Evolutionary conservation across 768 basidiomycete genomes (phyloP).

Genomic region (Leccinum rimulosum): DNA sequence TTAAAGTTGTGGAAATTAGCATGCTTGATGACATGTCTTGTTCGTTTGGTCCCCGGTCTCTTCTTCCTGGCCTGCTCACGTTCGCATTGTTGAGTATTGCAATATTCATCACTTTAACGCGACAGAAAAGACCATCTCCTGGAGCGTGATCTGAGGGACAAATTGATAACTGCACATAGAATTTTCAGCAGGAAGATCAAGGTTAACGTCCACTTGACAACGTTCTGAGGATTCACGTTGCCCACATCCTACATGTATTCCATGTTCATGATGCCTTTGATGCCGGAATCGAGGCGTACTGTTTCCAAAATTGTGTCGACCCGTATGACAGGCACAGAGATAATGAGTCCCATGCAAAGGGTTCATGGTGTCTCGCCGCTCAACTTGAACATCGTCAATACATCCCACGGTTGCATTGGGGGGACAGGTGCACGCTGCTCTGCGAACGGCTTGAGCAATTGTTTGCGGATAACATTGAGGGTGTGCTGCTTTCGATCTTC

Average conservation of each 20-base stretch:
- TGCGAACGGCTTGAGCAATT: constrained; percentile 75
- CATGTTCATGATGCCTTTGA: constrained; percentile 75
- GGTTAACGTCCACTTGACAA: constrained; percentile 68
- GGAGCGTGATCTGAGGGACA: constrained; percentile 57
- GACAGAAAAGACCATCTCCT: constrained; percentile 63
- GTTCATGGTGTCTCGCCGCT: constrained; percentile 87
- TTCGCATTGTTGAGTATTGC: constrained; percentile 19
- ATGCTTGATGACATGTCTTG: constrained; percentile 89
- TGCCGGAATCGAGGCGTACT: constrained; percentile 87
- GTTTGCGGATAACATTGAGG: constrained; percentile 83
- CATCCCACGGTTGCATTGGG: constrained; percentile 68
- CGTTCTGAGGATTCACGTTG: constrained; percentile 39
- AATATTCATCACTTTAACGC: constrained; percentile 57
- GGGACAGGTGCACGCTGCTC: constrained; percentile 71
- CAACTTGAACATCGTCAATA: constrained; percentile 77
- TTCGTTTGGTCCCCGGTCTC: constrained; percentile 48
- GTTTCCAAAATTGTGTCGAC: constrained; percentile 43
- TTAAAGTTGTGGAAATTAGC: constrained; percentile 98
- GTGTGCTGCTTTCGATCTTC: constrained; percentile 86
- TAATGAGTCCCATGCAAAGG: constrained; percentile 73
- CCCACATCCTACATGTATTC: constrained; percentile 55
- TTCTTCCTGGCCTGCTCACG: too few species aligned
- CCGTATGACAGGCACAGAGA: constrained; percentile 70
- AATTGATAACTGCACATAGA: constrained; percentile 74
- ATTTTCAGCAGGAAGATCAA: constrained; percentile 57